Evolutionary conservation across 1,139 yeast genomes (phyloP).

Genomic region (Tardiomyces blankii): DNA sequence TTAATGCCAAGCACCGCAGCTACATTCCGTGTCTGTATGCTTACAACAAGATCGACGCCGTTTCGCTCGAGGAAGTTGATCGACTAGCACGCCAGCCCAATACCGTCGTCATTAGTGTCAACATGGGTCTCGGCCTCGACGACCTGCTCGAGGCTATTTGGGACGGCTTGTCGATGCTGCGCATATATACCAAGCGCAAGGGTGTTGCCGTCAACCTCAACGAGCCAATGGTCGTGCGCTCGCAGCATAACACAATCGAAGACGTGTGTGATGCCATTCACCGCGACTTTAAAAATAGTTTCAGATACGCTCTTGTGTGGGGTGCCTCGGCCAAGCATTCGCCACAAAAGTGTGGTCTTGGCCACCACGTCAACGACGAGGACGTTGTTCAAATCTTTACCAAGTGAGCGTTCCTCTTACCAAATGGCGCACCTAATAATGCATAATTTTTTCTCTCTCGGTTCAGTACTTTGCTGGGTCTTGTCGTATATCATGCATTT

Average conservation of each 20-base stretch:
- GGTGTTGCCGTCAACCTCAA: constrained; percentile 70
- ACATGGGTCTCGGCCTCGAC: constrained; percentile 70
- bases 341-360: constrained; percentile 92
- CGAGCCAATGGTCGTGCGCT: constrained; percentile 88
- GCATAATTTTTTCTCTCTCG: neutral
- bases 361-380: constrained; percentile 77
- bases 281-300: constrained; percentile 82
- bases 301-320: constrained; percentile 94
- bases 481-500: neutral
- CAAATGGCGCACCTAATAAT: no score
- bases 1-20: constrained; percentile 76
- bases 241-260: constrained; percentile 58
- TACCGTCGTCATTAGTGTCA: constrained; percentile 90
- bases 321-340: constrained; percentile 92
- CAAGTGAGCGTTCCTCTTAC: constrained; percentile 32
- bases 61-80: constrained; percentile 88
- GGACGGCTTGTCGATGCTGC: constrained; percentile 70
- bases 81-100: constrained; percentile 84
- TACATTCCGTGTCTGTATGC: constrained; percentile 89
- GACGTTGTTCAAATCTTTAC: constrained; percentile 90
- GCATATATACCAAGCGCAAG: constrained; percentile 80
- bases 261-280: constrained; percentile 90
- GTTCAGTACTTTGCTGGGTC: neutral
- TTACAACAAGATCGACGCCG: constrained; percentile 92
- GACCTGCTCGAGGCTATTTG: constrained; percentile 90